These are phyloP conservation scores for Lathyrus aphaca DNA, from an alignment of 306 rosid species.

Conservation along the genomic window DNA sequence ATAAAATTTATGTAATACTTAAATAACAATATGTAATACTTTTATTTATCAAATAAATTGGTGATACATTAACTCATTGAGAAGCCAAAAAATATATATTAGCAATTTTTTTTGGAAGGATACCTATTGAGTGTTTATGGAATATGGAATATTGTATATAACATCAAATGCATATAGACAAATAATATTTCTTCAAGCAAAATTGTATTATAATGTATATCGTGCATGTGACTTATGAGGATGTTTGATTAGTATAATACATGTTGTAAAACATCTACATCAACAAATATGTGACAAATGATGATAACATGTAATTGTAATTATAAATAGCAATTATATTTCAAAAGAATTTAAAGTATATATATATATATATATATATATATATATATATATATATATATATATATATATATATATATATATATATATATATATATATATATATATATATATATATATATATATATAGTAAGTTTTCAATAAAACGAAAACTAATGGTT, in stretches of 20 bases:
- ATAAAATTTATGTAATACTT: neutral
- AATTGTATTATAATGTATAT: neutral
- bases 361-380: too few species aligned
- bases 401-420: too few species aligned
- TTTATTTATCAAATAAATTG: neutral
- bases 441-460: too few species aligned
- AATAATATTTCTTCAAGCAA: conserved; percentile 12
- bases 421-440: too few species aligned
- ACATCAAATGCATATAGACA: neutral
- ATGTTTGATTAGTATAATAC: neutral
- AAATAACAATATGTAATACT: neutral
- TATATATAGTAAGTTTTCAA: too few species aligned
- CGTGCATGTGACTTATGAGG: neutral
- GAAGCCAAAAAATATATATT: neutral
- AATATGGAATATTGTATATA: neutral
- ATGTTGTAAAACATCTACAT: neutral
- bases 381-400: too few species aligned
- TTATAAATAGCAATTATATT: too few species aligned
- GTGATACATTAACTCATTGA: conserved; percentile 10
- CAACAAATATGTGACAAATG: neutral
- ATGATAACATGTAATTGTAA: too few species aligned
- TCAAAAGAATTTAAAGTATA: too few species aligned
- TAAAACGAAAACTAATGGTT: too few species aligned
- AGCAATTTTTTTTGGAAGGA: neutral
- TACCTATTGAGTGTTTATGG: neutral